Evolutionary conservation across 2,329 filamentous ascomycete genomes (phyloP), one percentile per base, ranked within the genome.

Genomic region (Scedosporium boydii): DNA sequence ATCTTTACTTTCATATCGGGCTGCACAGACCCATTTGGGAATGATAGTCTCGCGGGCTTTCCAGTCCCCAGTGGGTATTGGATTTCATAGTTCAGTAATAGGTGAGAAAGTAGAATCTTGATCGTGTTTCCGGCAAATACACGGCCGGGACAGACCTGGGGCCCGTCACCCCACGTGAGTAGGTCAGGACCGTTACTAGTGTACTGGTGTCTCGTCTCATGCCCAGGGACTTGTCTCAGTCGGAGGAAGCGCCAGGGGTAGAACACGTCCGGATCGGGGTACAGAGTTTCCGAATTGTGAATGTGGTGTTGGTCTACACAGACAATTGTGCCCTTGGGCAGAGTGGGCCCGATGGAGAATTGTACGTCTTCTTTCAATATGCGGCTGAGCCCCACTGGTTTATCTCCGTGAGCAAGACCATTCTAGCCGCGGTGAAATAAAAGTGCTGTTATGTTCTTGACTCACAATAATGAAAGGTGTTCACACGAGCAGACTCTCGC

Each of bases 1-100:
- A 42, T 21, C 2, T 61, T n/a, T 18, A 59, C 58, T 26, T 59
- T 59, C 58, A 59, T 59, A 26, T 59, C 72, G 65, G 3, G 70
- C 74, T 38, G 72, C 73, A 60, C 41, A 34, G 60, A 62, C 23
- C 65, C 60, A 14, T 65, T 65, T 10, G 59, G 63, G 57, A 67
- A 61, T 2, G 62, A 62, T 42, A 48, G 9, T 55, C 57, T 46
- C 58, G 61, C 53, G 26, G 63, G 61, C 46, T 58, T 62, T 56
- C 7, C 2, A 26, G 58, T 59, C 12, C 58, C 58, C 59, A 41
- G 48, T n/a, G 59, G 59, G 4, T 41, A 61, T 23, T 58, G 63
- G 58, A 68, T 57, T 18, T 70, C 67, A 29, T 70, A 71, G n/a
- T 69, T 67, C 44, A 65, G 42, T 16, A 70, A 23, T 12, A 69